phyloP scores from a whole-genome alignment of 2,329 filamentous ascomycete species.

The Tolypocladium cylindrosporum region DNA sequence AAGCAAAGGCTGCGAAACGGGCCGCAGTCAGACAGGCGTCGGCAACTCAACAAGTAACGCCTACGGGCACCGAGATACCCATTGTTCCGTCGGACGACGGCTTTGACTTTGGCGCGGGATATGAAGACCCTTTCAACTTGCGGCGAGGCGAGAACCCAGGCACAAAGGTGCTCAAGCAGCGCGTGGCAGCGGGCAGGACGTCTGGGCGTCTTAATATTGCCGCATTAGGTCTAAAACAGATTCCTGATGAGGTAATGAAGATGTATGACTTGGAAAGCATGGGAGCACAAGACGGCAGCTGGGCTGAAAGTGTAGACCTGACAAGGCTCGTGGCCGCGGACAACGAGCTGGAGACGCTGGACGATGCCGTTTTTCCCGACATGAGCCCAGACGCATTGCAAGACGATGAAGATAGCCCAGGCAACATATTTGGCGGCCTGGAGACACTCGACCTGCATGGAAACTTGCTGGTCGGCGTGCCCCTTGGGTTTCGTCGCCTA shows the following conservation, averaged over 20 bases:
- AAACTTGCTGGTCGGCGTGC: slow-evolving; percentile 64
- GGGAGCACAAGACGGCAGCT: slow-evolving; percentile 54
- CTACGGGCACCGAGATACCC: slow-evolving; percentile 14
- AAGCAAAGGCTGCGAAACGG: slow-evolving; percentile 74
- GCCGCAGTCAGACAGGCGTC: slow-evolving; percentile 32
- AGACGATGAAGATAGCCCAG: slow-evolving; percentile 55
- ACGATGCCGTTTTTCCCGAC: slow-evolving; percentile 73
- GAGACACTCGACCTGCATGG: slow-evolving; percentile 80
- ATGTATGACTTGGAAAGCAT: slow-evolving; percentile 80
- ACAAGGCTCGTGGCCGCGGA: slow-evolving; percentile 78
- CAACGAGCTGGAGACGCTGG: slow-evolving; percentile 71
- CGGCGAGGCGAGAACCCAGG: slow-evolving; percentile 44
- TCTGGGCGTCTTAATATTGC: slow-evolving; percentile 84
- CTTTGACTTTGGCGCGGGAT: slow-evolving; percentile 39
- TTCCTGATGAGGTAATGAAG: slow-evolving; percentile 72
- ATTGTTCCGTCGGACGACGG: slow-evolving; percentile 35
- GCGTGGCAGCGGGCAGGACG: slow-evolving; percentile 61
- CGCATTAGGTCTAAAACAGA: slow-evolving; percentile 66
- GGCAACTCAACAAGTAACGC: slow-evolving; percentile 3
- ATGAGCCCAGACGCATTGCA: slow-evolving; percentile 43
- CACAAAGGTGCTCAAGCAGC: slow-evolving; percentile 60
- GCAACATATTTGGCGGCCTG: slow-evolving; percentile 71
- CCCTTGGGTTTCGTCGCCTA: slow-evolving; percentile 65
- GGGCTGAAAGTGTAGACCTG: slow-evolving; percentile 88
- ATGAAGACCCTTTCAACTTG: slow-evolving; percentile 62